Conservation (phyloP, 805 yeast species). For the Jamesozyma piceae region DNA sequence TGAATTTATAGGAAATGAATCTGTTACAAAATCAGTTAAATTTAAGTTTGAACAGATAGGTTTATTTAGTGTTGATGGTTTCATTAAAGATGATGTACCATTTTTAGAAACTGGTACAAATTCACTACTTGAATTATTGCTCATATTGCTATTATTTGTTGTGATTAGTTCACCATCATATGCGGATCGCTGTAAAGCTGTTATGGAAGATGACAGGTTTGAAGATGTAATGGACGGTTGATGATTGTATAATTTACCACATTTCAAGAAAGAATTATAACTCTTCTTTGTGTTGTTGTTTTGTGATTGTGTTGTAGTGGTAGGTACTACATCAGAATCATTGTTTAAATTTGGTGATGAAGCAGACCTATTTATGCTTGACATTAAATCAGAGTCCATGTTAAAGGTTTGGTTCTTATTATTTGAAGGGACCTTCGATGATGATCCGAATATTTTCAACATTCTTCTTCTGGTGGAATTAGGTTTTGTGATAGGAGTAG, state of each 20-base stretch:
- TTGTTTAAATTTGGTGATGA: conserved; percentile 4
- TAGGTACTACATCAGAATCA: conserved; percentile 4
- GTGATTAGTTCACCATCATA: background rate
- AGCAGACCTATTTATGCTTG: conserved; percentile 5
- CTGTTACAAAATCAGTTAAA: background rate
- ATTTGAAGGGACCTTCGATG: background rate
- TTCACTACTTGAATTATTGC: conserved; percentile 8
- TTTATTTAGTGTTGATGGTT: background rate
- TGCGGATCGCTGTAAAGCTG: background rate
- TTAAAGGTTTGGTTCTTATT: background rate
- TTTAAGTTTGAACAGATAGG: background rate
- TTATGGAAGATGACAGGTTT: background rate
- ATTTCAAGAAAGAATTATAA: conserved; percentile 18
- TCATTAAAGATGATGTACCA: background rate
- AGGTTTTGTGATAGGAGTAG: conserved; percentile 11
- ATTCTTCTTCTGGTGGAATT: conserved; percentile 24
- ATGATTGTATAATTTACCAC: conserved; percentile 7
- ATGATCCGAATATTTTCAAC: conserved; percentile 25
- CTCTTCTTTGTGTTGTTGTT: conserved; percentile 16
- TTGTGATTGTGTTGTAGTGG: background rate
- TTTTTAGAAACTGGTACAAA: conserved; percentile 20
- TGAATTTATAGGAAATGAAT: conserved; percentile 1
- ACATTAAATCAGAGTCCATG: background rate
- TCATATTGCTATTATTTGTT: background rate
- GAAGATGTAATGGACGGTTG: background rate